Base-by-base conservation (phyloP, 495 filamentous ascomycete species). In the Penicillium simplicissimum region DNA sequence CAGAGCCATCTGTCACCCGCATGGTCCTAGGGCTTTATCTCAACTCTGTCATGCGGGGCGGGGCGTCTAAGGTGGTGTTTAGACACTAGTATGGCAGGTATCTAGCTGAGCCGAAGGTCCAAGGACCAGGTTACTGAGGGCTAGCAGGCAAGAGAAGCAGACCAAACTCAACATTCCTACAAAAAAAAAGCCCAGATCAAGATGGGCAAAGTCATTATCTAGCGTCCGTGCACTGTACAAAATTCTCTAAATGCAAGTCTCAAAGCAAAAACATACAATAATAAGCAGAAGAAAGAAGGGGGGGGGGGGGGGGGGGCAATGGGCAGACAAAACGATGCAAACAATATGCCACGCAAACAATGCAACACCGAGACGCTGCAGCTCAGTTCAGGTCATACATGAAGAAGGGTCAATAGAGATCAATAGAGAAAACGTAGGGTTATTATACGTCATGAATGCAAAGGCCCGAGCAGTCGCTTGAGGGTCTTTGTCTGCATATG, bases 221-320 rank as follows among this genome's bases (percentile, higher is more conserved):
- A 59, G 33, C 45, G 23, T 31, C 45, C 45, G 43, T 66, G 52
- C 63, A 70, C 63, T 71, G 68, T 71, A 71, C 66, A 68, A 28
- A 53, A n/a, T 61, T 59, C 49, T 65, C 60, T 62, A 63, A 58
- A 68, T 70, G 61, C 61, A 49, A 11, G 35, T 8, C 28, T 31
- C 14, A 21, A 57, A 14, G 15, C 8, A 19, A 8, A 48, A 47
- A 21, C 3, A 23, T 28, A 36, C 33, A 53, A 53, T 36, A 36
- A 53, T 1, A 15, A 33, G 28, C n/a, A n/a, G 28, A 14, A 33
- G 19, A 14, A 17, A 14, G 28, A 4, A 23, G 36, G 8, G 38
- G 37, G 14, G 6, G 28, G 15, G 11, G 17, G 3, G 3, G 3
- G 23, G 23, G 23, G 23, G 23, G 23, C 1, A 25, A 25, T n/a